Percentiles rank a stretch among this genome's conserved stretches.
These are phyloP conservation scores for Apodospora peruviana DNA, from an alignment of 495 filamentous ascomycete genomes.

Conservation along the genomic window DNA sequence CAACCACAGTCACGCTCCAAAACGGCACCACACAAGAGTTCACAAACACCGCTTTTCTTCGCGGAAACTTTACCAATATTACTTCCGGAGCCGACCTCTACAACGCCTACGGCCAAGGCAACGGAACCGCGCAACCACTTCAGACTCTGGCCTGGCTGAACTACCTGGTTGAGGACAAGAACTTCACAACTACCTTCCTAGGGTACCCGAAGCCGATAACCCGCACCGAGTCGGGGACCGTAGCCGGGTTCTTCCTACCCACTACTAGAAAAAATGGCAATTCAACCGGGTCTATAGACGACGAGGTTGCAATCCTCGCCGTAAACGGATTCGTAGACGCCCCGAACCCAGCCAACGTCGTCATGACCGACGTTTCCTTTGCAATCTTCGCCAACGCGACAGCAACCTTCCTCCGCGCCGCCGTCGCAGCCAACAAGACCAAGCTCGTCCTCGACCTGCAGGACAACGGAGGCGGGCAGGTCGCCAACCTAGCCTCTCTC, in stretches of 20 bases:
- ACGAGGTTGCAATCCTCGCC: conserved; percentile 10
- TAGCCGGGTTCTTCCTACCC: conserved; percentile 3
- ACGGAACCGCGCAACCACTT: not conserved
- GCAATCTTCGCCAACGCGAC: not conserved
- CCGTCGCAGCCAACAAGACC: conserved; percentile 5
- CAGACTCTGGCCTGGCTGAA: not conserved
- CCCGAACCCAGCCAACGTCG: not conserved
- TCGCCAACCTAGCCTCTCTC: conserved; percentile 29
- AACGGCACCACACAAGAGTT: conserved; percentile 10
- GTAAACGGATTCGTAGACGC: conserved; percentile 5
- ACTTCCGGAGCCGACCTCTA: conserved; percentile 11
- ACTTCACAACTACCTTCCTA: conserved; percentile 1
- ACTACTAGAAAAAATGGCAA: too few species aligned
- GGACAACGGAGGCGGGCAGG: conserved; percentile 44
- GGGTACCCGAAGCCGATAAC: conserved; percentile 9
- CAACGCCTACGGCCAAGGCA: not conserved
- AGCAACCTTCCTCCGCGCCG: conserved; percentile 10
- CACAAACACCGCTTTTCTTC: conserved; percentile 9
- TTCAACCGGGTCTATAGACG: too few species aligned
- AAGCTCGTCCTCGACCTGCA: conserved; percentile 50
- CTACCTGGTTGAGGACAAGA: not conserved
- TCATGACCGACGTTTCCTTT: not conserved
- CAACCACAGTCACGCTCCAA: conserved; percentile 8
- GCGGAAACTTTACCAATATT: conserved; percentile 13
- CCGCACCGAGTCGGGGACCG: not conserved